A percentile compares a stretch with the other conserved stretches of the same genome.
Conservation (phyloP, 805 yeast species). For the Candida caryicola region DNA sequence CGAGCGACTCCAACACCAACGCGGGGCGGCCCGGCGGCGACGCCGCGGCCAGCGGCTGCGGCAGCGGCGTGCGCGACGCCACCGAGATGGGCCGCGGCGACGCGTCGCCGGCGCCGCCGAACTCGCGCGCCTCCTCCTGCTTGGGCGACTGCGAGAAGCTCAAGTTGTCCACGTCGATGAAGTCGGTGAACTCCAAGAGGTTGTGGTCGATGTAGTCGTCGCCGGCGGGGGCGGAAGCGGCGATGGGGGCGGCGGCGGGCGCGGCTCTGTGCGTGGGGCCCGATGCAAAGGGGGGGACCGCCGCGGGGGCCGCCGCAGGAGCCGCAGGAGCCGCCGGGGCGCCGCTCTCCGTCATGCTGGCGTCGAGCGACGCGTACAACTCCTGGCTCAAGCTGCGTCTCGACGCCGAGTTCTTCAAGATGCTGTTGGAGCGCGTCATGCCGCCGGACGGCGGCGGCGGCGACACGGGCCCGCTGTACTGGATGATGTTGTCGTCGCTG, state of each 20-base stretch:
- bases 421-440: constrained; percentile 35
- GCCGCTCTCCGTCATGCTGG: not conserved
- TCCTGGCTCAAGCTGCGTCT: constrained; percentile 15
- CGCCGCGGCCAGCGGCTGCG: too few relatives aligned
- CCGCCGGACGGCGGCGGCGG: constrained; percentile 16
- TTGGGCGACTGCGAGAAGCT: constrained; percentile 27
- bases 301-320: not conserved
- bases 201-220: constrained; percentile 14
- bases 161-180: constrained; percentile 38
- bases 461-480: constrained; percentile 18
- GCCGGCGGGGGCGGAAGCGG: not conserved
- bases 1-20: not conserved
- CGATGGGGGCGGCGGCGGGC: not conserved
- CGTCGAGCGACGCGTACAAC: constrained; percentile 9
- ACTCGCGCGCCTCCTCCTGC: not conserved
- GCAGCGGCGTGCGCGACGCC: constrained; percentile 3
- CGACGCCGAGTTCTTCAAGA: constrained; percentile 35
- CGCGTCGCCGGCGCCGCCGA: not conserved
- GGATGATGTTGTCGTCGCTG: constrained; percentile 39
- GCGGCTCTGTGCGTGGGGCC: not conserved
- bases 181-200: constrained; percentile 42
- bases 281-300: not conserved
- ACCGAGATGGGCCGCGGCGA: not conserved
- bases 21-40: constrained; percentile 2
- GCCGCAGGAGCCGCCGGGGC: not conserved